Conservation (phyloP, 2,329 filamentous ascomycete species). For the Fusarium humuli region DNA sequence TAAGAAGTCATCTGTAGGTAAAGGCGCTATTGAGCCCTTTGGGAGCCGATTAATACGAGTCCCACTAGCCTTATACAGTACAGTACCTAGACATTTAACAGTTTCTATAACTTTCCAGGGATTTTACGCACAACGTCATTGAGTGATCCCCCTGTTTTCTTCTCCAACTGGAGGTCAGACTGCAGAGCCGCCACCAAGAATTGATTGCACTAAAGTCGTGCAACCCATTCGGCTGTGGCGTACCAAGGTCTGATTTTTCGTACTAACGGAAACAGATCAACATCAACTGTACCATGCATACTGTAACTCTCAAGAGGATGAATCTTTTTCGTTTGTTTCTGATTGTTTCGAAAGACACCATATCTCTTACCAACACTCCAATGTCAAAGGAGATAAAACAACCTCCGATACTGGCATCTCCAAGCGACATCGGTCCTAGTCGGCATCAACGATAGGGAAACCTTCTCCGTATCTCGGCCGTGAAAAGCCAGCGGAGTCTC, state of each 20-base stretch:
- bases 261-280: conserved; percentile 4
- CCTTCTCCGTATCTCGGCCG: conserved; percentile 33
- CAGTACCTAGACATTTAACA: not conserved
- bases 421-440: conserved; percentile 36
- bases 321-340: not conserved
- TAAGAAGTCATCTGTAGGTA: not conserved
- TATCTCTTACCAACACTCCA: not conserved
- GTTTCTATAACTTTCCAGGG: conserved; percentile 18
- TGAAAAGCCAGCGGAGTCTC: conserved; percentile 31
- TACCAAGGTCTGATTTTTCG: conserved; percentile 2
- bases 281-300: not conserved
- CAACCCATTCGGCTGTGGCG: conserved; percentile 33
- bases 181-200: conserved; percentile 27
- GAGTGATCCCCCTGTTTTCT: not conserved
- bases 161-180: conserved; percentile 12
- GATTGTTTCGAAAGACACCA: not conserved
- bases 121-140: not conserved
- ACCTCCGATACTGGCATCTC: conserved; percentile 22
- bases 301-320: not conserved
- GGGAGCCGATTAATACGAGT: not conserved
- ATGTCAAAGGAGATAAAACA: conserved; percentile 6
- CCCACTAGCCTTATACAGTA: not conserved
- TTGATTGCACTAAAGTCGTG: not conserved
- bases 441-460: conserved; percentile 7
- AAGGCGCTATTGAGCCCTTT: not conserved